A percentile compares a stretch with the other conserved stretches of the same genome.
Conservation (phyloP, 352 stramenopile species). For the Phytophthora tentaculata region DNA sequence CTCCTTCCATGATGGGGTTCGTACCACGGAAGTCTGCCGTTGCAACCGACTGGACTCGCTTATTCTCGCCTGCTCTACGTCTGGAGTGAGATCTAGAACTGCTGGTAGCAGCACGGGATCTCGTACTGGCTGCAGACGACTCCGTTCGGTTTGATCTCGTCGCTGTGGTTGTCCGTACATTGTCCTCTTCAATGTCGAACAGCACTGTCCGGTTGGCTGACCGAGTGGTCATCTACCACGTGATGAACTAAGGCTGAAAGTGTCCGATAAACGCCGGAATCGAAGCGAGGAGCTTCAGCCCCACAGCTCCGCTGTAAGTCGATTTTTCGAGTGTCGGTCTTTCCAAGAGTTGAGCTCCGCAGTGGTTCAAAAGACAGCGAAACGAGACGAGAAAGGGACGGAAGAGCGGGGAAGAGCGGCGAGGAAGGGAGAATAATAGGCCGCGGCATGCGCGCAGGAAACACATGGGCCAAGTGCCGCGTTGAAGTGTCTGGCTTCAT, state of each 20-base stretch:
- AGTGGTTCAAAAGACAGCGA: conserved; percentile 21
- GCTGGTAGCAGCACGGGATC: conserved; percentile 18
- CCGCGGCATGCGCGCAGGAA: conserved; percentile 2
- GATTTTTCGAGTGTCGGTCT: conserved; percentile 17
- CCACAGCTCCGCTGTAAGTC: conserved; percentile 14
- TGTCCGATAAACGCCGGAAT: conserved; percentile 4
- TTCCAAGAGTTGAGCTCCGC: conserved; percentile 1
- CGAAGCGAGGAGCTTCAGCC: conserved; percentile 6
- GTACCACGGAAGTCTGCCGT: conserved; percentile 30
- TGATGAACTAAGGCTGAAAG: conserved; percentile 1
- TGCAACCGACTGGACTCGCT: conserved; percentile 7
- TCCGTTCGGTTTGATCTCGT: conserved; percentile 28
- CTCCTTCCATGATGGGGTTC: conserved; percentile 20
- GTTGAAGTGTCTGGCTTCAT: conserved; percentile 24
- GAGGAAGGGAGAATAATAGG: conserved; percentile 21
- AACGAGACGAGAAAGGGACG: conserved; percentile 25
- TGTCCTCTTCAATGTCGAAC: conserved; percentile 55
- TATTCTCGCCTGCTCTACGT: conserved; percentile 6
- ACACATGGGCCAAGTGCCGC: conserved; percentile 28
- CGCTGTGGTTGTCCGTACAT: conserved; percentile 21
- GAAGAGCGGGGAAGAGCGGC: conserved; percentile 36
- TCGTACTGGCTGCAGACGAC: conserved; percentile 22
- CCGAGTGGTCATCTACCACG: conserved; percentile 29
- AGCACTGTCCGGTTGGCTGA: conserved; percentile 40
- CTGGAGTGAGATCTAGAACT: conserved; percentile 18